A percentile compares a stretch with the other conserved stretches of the same genome.
These are phyloP conservation scores for Xerocomus brunneocitrinus DNA, from an alignment of 768 basidiomycete species.

Conservation along the genomic window DNA sequence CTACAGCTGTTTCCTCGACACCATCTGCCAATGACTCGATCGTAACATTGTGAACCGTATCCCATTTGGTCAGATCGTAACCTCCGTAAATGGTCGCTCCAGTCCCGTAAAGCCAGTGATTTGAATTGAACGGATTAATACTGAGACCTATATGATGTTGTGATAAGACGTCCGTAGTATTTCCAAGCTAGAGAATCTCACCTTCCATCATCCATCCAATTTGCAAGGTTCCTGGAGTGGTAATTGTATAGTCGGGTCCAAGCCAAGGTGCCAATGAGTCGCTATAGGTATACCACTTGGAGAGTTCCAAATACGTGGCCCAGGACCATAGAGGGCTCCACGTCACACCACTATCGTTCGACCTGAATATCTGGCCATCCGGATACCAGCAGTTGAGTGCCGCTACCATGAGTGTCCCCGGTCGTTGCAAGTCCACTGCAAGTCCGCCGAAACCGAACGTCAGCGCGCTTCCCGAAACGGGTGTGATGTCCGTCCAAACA, in stretches of 20 bases:
- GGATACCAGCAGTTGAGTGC: conserved; percentile 59
- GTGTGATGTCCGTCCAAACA: conserved; percentile 59
- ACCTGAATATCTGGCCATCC: conserved; percentile 62
- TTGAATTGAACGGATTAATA: conserved; percentile 64
- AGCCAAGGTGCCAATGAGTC: conserved; percentile 58
- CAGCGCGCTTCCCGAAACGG: conserved; percentile 52
- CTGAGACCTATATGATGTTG: conserved; percentile 35
- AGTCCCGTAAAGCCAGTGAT: conserved; percentile 71
- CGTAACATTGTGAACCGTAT: conserved; percentile 52
- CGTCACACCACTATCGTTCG: conserved; percentile 51
- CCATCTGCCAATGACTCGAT: conserved; percentile 59
- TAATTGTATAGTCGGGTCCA: conserved; percentile 45
- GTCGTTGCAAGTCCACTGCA: conserved; percentile 54
- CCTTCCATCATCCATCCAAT: conserved; percentile 75
- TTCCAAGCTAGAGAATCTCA: conserved; percentile 5
- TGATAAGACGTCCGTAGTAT: neutral
- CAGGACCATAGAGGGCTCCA: conserved; percentile 61
- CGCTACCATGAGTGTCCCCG: conserved; percentile 65
- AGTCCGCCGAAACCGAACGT: conserved; percentile 63
- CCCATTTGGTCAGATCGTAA: conserved; percentile 55
- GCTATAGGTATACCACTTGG: conserved; percentile 49
- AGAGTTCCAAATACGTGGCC: conserved; percentile 41
- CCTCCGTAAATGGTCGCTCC: conserved; percentile 62
- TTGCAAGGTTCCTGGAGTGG: conserved; percentile 41
- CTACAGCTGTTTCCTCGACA: conserved; percentile 59